Conservation (phyloP, 139 green algal species). For the Tetraselmis striata region DNA sequence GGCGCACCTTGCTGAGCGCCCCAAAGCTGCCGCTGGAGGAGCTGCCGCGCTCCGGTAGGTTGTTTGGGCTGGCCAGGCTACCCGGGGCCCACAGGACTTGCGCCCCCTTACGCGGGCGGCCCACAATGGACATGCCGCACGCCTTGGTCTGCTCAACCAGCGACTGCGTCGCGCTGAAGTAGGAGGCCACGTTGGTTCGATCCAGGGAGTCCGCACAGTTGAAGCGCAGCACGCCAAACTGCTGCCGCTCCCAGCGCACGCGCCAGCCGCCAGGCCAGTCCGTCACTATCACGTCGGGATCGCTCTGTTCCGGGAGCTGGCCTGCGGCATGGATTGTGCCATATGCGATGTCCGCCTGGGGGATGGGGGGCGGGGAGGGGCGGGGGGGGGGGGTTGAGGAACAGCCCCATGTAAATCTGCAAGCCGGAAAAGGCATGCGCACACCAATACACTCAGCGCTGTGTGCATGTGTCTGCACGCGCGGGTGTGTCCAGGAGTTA, state of each 20-base stretch:
- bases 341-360: not conserved
- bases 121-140: not conserved
- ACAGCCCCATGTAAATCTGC: no score
- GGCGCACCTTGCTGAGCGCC: not conserved
- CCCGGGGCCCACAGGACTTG: no score
- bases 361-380: not conserved
- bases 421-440: no score
- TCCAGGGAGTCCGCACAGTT: constrained; percentile 98
- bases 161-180: constrained; percentile 80
- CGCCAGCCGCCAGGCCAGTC: constrained; percentile 36
- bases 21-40: not conserved
- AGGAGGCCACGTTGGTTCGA: constrained; percentile 92
- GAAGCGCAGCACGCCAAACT: constrained; percentile 75
- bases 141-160: not conserved
- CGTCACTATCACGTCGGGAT: constrained; percentile 3
- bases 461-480: no score
- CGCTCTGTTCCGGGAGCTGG: not conserved
- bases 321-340: not conserved
- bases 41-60: not conserved
- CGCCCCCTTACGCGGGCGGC: no score
- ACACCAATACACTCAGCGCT: no score
- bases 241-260: constrained; percentile 42
- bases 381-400: not conserved
- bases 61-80: no score
- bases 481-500: no score